These are phyloP conservation scores for Phytophthora hibernalis DNA, from an alignment of 352 stramenopile species.

Conservation along the genomic window DNA sequence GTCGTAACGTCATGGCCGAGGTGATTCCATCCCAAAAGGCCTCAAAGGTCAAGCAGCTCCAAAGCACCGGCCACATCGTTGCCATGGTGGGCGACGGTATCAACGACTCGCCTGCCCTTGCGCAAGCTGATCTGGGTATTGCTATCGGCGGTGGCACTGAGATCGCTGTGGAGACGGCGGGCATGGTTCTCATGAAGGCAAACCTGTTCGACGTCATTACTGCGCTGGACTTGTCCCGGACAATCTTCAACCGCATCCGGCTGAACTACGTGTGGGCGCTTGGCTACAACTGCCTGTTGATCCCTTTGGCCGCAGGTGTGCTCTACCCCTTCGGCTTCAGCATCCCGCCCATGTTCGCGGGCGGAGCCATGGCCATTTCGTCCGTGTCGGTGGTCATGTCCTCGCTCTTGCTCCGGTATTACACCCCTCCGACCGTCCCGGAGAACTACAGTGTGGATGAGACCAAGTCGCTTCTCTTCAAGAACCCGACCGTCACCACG, in stretches of 20 bases:
- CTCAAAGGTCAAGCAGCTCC: conserved; percentile 92
- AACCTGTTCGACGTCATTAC: conserved; percentile 95
- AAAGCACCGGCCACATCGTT: conserved; percentile 89
- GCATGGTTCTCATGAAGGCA: conserved; percentile 93
- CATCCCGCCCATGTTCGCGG: conserved; percentile 97
- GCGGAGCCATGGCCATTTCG: conserved; percentile 96
- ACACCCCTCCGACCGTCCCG: conserved; percentile 81
- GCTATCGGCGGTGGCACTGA: conserved; percentile 96
- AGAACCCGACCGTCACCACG: conserved; percentile 79
- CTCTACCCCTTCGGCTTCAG: conserved; percentile 95
- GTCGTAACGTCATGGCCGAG: conserved; percentile 94
- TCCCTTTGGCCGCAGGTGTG: conserved; percentile 96
- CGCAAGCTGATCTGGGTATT: conserved; percentile 97
- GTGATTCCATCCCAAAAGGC: conserved; percentile 97
- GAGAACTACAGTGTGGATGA: conserved; percentile 66
- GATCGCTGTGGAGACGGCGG: conserved; percentile 98
- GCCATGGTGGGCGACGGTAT: conserved; percentile 98
- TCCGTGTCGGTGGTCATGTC: conserved; percentile 97
- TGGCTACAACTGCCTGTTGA: conserved; percentile 97
- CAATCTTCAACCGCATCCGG: conserved; percentile 97
- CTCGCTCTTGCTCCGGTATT: conserved; percentile 94
- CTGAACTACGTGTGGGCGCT: conserved; percentile 99
- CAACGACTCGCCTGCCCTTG: conserved; percentile 98
- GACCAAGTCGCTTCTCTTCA: conserved; percentile 83
- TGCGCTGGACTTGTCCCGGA: conserved; percentile 95